phyloP scores from a whole-genome alignment of 2,329 filamentous ascomycete species.

The Didymella keratinophila region DNA sequence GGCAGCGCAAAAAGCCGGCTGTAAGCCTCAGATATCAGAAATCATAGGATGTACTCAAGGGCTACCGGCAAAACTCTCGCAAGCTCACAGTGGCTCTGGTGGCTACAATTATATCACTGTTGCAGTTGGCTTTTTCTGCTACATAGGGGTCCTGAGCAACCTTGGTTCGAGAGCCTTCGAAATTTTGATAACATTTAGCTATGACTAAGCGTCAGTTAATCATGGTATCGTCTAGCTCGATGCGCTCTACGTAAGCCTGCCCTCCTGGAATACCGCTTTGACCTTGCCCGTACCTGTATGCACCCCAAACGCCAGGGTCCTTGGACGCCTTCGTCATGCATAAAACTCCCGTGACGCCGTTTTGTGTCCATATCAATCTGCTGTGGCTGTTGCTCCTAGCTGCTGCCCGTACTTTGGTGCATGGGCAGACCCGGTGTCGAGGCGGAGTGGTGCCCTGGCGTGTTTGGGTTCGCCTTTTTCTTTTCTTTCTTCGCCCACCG shows the following conservation, averaged over 20 bases:
- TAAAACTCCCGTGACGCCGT: neutral
- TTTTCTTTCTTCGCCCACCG: slow-evolving; percentile 78
- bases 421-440: slow-evolving; percentile 35
- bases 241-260: neutral
- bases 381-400: slow-evolving; percentile 22
- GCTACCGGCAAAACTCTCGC: too few relatives aligned
- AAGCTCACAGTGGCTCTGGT: too few relatives aligned
- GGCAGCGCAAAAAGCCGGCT: too few relatives aligned
- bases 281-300: neutral
- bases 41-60: too few relatives aligned
- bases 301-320: neutral
- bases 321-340: neutral
- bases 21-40: too few relatives aligned
- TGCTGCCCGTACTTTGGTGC: slow-evolving; percentile 45
- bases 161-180: too few relatives aligned
- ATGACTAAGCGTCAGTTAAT: neutral
- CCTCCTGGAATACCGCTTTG: neutral
- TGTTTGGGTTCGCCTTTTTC: slow-evolving; percentile 59
- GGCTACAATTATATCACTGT: too few relatives aligned
- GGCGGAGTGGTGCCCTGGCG: slow-evolving; percentile 28
- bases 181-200: neutral
- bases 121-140: too few relatives aligned
- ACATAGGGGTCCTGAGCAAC: too few relatives aligned
- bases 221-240: neutral
- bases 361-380: neutral